A percentile compares a stretch with the other conserved stretches of the same genome.
phyloP scores from a whole-genome alignment of 495 filamentous ascomycete genomes.

The Hypomontagnella monticulosa region DNA sequence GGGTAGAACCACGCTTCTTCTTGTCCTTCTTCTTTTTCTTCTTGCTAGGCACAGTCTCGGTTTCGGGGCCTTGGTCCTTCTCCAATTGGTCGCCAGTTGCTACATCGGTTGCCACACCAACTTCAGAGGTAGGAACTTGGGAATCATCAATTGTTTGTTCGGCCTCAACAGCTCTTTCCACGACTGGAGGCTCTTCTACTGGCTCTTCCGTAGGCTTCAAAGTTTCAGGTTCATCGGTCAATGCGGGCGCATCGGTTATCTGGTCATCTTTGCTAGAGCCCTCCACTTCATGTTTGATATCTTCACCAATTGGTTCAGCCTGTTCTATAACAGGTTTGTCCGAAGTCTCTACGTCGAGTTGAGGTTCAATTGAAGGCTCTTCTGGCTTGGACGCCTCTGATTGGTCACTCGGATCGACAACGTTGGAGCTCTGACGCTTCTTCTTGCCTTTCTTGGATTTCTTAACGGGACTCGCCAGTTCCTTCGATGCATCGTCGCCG shows the following conservation, averaged over 20 bases:
- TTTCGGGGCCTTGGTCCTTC: constrained; percentile 21
- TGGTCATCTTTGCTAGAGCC: constrained; percentile 25
- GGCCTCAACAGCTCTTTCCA: constrained; percentile 19
- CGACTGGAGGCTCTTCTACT: constrained; percentile 14
- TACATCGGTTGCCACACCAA: constrained; percentile 10
- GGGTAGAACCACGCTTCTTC: constrained; percentile 27
- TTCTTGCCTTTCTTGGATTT: constrained; percentile 45
- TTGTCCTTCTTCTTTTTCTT: constrained; percentile 26
- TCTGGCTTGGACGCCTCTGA: constrained; percentile 21
- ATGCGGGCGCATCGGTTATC: constrained; percentile 10
- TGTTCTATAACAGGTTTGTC: constrained; percentile 18
- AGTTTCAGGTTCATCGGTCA: constrained; percentile 15
- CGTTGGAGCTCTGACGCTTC: constrained; percentile 39
- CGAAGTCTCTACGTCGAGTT: constrained; percentile 4
- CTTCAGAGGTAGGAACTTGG: constrained; percentile 1
- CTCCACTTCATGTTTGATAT: constrained; percentile 9
- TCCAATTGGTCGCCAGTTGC: constrained; percentile 13
- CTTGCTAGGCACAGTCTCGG: constrained; percentile 17
- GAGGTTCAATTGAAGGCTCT: constrained; percentile 19
- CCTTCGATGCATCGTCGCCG: constrained; percentile 4
- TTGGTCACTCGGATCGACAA: not conserved
- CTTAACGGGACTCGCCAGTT: constrained; percentile 8
- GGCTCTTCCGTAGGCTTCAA: constrained; percentile 21
- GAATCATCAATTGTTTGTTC: constrained; percentile 15
- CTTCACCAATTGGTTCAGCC: constrained; percentile 8